A percentile compares a stretch with the other conserved stretches of the same genome.
These are phyloP conservation scores for Sphagnum magellanicum DNA, from an alignment of 228 moss, liverwort and hornwort species.

Conservation along the genomic window DNA sequence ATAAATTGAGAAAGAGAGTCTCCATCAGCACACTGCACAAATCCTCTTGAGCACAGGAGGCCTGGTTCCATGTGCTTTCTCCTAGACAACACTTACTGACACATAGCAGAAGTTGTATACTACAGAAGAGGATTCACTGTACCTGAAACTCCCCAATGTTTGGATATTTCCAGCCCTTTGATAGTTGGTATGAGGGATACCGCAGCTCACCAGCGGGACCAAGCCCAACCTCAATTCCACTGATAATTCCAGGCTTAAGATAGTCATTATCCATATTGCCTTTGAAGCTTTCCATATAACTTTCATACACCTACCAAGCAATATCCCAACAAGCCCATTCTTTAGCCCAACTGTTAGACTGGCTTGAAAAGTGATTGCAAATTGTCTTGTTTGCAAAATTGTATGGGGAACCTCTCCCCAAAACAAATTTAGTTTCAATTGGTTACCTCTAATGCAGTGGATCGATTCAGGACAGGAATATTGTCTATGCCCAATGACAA, in stretches of 20 bases:
- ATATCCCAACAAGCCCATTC: not conserved
- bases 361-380: slow-evolving; percentile 12
- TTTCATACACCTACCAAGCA: slow-evolving; percentile 47
- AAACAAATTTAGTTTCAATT: too few species aligned
- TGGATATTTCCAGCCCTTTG: slow-evolving; percentile 22
- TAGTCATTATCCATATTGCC: slow-evolving; percentile 50
- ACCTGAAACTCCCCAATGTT: slow-evolving; percentile 92
- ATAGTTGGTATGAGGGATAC: slow-evolving; percentile 64
- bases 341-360: too few species aligned
- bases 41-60: too few species aligned
- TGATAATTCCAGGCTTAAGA: slow-evolving; percentile 38
- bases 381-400: too few species aligned
- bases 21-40: too few species aligned
- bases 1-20: too few species aligned
- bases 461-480: slow-evolving; percentile 59
- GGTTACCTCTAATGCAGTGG: not conserved
- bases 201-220: slow-evolving; percentile 87
- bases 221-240: slow-evolving; percentile 80
- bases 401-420: too few species aligned
- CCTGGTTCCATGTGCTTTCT: too few species aligned
- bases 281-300: slow-evolving; percentile 66
- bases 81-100: too few species aligned
- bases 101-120: too few species aligned
- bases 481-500: slow-evolving; percentile 67
- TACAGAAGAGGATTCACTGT: not conserved